Conservation (phyloP, 352 stramenopile genomes). For the Phytopythium mirpurense region DNA sequence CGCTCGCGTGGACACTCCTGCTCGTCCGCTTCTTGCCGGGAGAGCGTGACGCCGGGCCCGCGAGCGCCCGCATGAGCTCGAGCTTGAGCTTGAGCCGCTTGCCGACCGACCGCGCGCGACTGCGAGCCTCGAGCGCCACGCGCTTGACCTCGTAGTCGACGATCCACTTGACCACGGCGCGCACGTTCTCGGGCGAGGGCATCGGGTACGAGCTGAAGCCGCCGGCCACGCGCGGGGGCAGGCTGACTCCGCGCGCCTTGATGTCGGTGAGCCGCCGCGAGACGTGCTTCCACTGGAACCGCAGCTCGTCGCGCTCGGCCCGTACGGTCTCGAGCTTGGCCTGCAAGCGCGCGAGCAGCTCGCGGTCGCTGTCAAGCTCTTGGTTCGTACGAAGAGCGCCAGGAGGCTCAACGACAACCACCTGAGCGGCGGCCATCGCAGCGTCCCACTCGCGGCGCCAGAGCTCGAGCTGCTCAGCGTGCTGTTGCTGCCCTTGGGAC, state of each 20-base stretch:
- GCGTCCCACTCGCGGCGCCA: background rate
- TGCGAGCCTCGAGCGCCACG: constrained; percentile 18
- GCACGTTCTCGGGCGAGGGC: constrained; percentile 25
- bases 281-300: constrained; percentile 30
- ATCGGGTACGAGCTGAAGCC: constrained; percentile 31
- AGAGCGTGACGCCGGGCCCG: background rate
- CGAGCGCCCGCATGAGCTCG: constrained; percentile 26
- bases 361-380: constrained; percentile 8
- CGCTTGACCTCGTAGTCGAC: constrained; percentile 34
- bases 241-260: constrained; percentile 19
- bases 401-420: background rate
- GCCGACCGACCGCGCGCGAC: constrained; percentile 8
- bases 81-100: constrained; percentile 28
- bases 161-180: constrained; percentile 36
- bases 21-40: constrained; percentile 3
- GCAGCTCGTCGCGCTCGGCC: constrained; percentile 22
- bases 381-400: background rate
- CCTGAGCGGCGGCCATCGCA: background rate
- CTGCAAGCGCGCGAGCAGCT: constrained; percentile 9
- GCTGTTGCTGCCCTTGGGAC: background rate
- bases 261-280: constrained; percentile 30
- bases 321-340: constrained; percentile 11
- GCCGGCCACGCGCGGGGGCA: constrained; percentile 28
- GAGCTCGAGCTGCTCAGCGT: background rate
- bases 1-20: background rate